A percentile compares a stretch with the other conserved stretches of the same genome.
These are phyloP conservation scores for Anaeramoeba flamelloides DNA, from an alignment of 78 protist species.

Conservation along the genomic window DNA sequence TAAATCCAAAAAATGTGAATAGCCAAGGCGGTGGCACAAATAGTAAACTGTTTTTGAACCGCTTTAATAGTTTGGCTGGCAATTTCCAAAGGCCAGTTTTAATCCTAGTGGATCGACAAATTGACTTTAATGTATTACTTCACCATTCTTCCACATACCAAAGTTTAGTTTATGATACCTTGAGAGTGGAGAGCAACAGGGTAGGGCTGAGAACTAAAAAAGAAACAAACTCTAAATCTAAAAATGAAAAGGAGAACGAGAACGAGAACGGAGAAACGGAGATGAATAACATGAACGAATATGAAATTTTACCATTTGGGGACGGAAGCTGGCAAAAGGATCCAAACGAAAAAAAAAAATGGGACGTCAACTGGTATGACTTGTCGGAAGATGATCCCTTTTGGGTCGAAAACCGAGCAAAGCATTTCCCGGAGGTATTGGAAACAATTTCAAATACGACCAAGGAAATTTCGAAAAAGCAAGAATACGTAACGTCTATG, in stretches of 20 bases:
- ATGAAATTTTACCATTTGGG: no score
- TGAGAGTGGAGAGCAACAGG: constrained; percentile 38
- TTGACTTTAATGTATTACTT: constrained; percentile 44
- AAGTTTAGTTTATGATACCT: constrained; percentile 51
- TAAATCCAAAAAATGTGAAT: no score
- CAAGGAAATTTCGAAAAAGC: no score
- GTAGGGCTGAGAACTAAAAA: no score
- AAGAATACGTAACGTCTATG: no score
- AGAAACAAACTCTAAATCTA: neutral
- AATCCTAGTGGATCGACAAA: constrained; percentile 41
- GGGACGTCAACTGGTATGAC: constrained; percentile 19
- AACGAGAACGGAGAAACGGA: neutral
- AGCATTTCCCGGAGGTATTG: constrained; percentile 51
- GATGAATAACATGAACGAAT: no score
- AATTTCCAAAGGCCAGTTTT: constrained; percentile 30
- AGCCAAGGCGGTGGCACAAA: no score
- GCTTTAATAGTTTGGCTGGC: neutral
- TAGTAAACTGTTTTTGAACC: neutral
- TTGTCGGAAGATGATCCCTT: constrained; percentile 40
- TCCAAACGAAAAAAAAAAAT: neutral
- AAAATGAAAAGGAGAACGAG: neutral
- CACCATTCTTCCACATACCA: constrained; percentile 71
- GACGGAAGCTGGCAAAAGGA: no score
- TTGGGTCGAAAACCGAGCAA: constrained; percentile 38
- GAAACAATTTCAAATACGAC: no score